Base-by-base conservation (phyloP, 2,329 filamentous ascomycete genomes). In the Magnaporthiopsis incrustans region DNA sequence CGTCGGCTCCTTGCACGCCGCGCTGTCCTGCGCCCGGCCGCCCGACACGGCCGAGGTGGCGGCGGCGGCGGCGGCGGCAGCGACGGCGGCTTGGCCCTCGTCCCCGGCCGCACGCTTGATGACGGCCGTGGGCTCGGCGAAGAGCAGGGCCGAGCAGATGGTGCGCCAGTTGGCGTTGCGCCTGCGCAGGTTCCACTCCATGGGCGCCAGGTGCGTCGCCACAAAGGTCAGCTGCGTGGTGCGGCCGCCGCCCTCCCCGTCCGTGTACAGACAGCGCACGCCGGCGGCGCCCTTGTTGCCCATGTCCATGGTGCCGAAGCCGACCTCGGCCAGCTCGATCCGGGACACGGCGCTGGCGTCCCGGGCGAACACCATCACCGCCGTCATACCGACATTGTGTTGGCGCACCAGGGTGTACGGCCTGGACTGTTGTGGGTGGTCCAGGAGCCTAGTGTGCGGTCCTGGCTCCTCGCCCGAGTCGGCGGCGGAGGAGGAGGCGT, bases 251-350 rank as follows among this genome's bases (percentile, higher is more conserved):
- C 73, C 67, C 7, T 70, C 71, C 4, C 78, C 74, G 57, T 78
- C 77, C 5, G 69, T 69, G 70, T 91, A 89, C 18, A 85, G 81
- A 58, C 95, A 76, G 44, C 92, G 83, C 66, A 94, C 81, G 0
- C 89, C 95, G 0, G 96, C 89, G 4, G 92, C 94, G 35, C 94
- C 95, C 77, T 99, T 99, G 76, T 97, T 97, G 22, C 92, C 95
- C 89, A 97, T 95, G 61, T 94, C 89, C 65, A 87, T 88, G 1
- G 92, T 75, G 0, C 95, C 95, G 61, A 97, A 89, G 0, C 95
- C 93, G 2, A 92, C 89, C 63, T 90, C 90, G 2, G 89, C 91
- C n/a, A 85, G 87, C 68, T 91, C 84, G n/a, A 95, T 78, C 70
- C 84, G 80, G 63, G 79, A 78, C 62, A 97, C 79, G 30, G 82